phyloP scores from a whole-genome alignment of 441 rosid species.

The Erodium trifolium region DNA sequence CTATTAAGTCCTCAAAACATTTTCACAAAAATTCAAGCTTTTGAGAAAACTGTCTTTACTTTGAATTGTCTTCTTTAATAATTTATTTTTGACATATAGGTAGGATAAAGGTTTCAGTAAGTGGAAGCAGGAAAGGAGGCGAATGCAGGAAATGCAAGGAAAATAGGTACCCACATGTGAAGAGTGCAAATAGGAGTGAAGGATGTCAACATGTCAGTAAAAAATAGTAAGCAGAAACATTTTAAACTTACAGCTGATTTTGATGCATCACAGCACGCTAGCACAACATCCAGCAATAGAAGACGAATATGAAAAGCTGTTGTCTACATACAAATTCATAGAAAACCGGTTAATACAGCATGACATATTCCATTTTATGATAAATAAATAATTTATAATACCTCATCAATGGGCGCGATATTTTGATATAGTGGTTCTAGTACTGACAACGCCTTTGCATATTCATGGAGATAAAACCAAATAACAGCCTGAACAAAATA shows the following conservation, averaged over 20 bases:
- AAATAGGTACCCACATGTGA: not conserved
- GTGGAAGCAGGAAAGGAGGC: not conserved
- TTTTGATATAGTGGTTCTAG: constrained; percentile 71
- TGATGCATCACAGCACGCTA: constrained; percentile 75
- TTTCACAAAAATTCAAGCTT: not conserved
- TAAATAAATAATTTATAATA: constrained; percentile 21
- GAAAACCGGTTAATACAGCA: constrained; percentile 19
- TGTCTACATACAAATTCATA: constrained; percentile 46
- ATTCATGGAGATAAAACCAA: constrained; percentile 91
- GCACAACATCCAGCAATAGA: constrained; percentile 68
- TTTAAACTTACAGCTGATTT: constrained; percentile 63
- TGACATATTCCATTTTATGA: constrained; percentile 10
- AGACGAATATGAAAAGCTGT: constrained; percentile 81
- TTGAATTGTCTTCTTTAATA: not conserved
- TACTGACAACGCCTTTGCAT: constrained; percentile 64
- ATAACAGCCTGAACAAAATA: constrained; percentile 57
- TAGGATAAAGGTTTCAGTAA: not conserved
- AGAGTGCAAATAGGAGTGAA: not conserved
- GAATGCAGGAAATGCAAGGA: not conserved
- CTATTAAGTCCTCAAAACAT: not conserved
- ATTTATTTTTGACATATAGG: not conserved
- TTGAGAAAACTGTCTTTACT: not conserved
- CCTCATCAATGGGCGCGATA: constrained; percentile 88
- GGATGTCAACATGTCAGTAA: not conserved
- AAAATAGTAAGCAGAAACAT: not conserved